Conservation (phyloP, 768 basidiomycete species). For the Calvatia gigantea region DNA sequence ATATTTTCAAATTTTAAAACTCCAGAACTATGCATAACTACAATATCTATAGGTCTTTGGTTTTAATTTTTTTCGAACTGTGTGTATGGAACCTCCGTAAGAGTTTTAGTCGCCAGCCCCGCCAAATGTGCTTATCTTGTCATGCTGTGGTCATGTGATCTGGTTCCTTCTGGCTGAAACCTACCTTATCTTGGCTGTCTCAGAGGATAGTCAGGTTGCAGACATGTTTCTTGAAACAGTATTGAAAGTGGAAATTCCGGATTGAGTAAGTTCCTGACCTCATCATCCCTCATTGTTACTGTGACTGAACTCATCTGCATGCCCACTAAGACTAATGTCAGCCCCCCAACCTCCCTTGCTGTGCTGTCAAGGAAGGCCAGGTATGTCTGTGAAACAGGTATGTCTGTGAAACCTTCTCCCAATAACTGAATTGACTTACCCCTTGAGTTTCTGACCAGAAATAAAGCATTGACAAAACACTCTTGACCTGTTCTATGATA, state of each 20-base stretch:
- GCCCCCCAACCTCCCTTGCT: conserved; percentile 68
- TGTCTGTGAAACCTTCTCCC: conserved; percentile 14
- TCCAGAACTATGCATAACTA: neutral
- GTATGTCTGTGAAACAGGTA: no score
- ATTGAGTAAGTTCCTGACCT: no score
- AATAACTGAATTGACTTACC: conserved; percentile 5
- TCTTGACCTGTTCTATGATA: conserved; percentile 92
- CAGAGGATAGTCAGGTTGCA: no score
- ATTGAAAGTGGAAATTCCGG: no score
- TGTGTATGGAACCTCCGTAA: neutral
- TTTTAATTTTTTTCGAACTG: neutral
- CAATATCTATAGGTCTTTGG: neutral
- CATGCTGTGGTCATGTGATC: neutral
- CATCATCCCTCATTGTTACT: no score
- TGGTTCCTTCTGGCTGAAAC: neutral
- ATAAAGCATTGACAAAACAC: conserved; percentile 59
- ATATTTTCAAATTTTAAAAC: neutral
- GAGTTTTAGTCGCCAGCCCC: neutral
- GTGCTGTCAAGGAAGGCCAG: conserved; percentile 83
- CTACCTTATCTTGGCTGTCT: no score
- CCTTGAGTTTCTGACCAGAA: conserved; percentile 24
- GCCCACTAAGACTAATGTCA: conserved; percentile 73
- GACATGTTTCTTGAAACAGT: no score
- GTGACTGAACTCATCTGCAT: no score
- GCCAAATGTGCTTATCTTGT: neutral